A percentile compares a stretch with the other conserved stretches of the same genome.
These are phyloP conservation scores for Cercospora citrullina DNA, from an alignment of 2,329 filamentous ascomycete genomes.

Conservation along the genomic window DNA sequence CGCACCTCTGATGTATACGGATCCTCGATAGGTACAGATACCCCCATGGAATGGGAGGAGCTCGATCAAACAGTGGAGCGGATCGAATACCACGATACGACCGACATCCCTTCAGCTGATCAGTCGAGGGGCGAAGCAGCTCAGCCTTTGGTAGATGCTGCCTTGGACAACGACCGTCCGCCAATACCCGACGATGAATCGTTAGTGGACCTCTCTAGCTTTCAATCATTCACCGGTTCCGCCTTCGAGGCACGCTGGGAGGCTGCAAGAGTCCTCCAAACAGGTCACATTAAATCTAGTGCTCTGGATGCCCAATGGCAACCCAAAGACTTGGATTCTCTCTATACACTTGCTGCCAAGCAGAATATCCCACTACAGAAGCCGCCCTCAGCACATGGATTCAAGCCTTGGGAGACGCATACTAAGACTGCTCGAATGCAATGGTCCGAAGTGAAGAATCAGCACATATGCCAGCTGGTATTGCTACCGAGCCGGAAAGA, in stretches of 20 bases:
- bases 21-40: background rate
- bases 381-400: background rate
- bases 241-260: conserved; percentile 28
- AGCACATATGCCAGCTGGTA: conserved; percentile 28
- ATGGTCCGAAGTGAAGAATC: background rate
- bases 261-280: conserved; percentile 28
- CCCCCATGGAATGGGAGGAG: background rate
- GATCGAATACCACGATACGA: background rate
- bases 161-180: background rate
- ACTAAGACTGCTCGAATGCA: conserved; percentile 8
- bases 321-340: conserved; percentile 8
- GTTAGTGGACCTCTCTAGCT: background rate
- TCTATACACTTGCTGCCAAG: conserved; percentile 19
- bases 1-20: background rate
- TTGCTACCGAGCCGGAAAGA: conserved; percentile 28
- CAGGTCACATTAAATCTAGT: conserved; percentile 11
- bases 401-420: conserved; percentile 2
- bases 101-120: background rate
- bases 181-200: background rate
- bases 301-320: conserved; percentile 19
- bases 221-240: background rate
- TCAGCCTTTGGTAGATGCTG: background rate
- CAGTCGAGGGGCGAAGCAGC: background rate
- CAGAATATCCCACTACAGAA: conserved; percentile 5
- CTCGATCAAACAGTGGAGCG: background rate